Evolutionary conservation across 805 yeast genomes (phyloP).

Genomic region (Zygoascus flipseniorum): DNA sequence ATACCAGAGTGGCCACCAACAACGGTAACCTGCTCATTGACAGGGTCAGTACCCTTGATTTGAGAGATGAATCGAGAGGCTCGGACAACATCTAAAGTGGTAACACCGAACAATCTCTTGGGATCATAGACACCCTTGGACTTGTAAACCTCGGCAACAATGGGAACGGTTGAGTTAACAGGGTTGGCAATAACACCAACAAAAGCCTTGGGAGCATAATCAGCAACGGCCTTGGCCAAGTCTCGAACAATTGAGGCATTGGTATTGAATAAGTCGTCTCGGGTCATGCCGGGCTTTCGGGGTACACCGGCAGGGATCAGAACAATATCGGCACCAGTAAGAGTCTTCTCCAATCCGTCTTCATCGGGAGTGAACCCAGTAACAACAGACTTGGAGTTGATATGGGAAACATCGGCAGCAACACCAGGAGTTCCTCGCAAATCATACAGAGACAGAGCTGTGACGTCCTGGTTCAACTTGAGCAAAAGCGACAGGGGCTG

Average conservation of each 20-base stretch:
- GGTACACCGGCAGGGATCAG: slow-evolving; percentile 97
- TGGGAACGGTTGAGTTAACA: slow-evolving; percentile 95
- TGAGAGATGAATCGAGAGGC: slow-evolving; percentile 79
- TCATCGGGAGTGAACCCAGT: slow-evolving; percentile 81
- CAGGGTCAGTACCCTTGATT: slow-evolving; percentile 64
- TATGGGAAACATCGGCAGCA: slow-evolving; percentile 91
- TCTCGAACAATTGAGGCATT: slow-evolving; percentile 93
- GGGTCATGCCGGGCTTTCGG: slow-evolving; percentile 98
- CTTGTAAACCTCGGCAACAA: slow-evolving; percentile 88
- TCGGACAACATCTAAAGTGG: slow-evolving; percentile 88
- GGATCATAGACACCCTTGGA: slow-evolving; percentile 83
- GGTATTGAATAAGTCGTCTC: slow-evolving; percentile 94
- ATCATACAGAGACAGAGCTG: slow-evolving; percentile 80
- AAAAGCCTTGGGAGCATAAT: slow-evolving; percentile 75
- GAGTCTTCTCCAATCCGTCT: slow-evolving; percentile 55
- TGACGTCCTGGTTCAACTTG: slow-evolving; percentile 82
- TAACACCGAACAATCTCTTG: slow-evolving; percentile 88
- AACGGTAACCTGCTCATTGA: slow-evolving; percentile 68
- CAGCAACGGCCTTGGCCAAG: slow-evolving; percentile 79
- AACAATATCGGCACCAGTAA: slow-evolving; percentile 64
- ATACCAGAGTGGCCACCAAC: slow-evolving; percentile 98
- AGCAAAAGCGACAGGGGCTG: slow-evolving; percentile 76
- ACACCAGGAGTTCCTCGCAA: slow-evolving; percentile 92
- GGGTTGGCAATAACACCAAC: slow-evolving; percentile 85
- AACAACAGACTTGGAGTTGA: slow-evolving; percentile 86